These are phyloP conservation scores for Penicillium arizonense DNA, from an alignment of 495 filamentous ascomycete genomes.

Conservation along the genomic window DNA sequence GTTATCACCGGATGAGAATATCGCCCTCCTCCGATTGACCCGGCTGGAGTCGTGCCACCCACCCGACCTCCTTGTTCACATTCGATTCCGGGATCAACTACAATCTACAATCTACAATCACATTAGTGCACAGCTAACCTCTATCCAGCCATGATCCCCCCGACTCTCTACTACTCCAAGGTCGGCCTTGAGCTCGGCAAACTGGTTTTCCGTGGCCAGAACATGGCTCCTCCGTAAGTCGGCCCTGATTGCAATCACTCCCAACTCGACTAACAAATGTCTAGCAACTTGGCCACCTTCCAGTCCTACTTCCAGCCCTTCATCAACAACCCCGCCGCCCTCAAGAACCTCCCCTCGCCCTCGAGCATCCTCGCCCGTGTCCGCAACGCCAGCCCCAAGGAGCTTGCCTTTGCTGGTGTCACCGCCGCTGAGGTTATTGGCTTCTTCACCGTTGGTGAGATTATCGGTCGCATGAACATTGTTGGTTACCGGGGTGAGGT, in stretches of 20 bases:
- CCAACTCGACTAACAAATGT: conserved; percentile 14
- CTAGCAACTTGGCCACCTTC: conserved; percentile 74
- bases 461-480: conserved; percentile 90
- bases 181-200: conserved; percentile 84
- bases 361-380: conserved; percentile 57
- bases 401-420: conserved; percentile 70
- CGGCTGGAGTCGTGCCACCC: conserved; percentile 2
- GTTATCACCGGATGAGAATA: background rate
- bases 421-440: conserved; percentile 83
- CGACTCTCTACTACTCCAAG: conserved; percentile 83
- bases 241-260: background rate
- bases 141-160: conserved; percentile 76
- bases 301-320: conserved; percentile 81
- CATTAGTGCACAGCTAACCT: conserved; percentile 26
- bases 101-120: conserved; percentile 1
- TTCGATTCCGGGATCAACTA: background rate
- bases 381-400: conserved; percentile 65
- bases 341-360: conserved; percentile 46
- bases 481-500: conserved; percentile 82
- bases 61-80: conserved; percentile 23
- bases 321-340: conserved; percentile 64
- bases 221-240: conserved; percentile 92
- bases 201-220: conserved; percentile 83
- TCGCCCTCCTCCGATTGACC: conserved; percentile 11
- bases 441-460: conserved; percentile 98